phyloP scores from a whole-genome alignment of 2,329 filamentous ascomycete genomes.

The Fusarium sp. region DNA sequence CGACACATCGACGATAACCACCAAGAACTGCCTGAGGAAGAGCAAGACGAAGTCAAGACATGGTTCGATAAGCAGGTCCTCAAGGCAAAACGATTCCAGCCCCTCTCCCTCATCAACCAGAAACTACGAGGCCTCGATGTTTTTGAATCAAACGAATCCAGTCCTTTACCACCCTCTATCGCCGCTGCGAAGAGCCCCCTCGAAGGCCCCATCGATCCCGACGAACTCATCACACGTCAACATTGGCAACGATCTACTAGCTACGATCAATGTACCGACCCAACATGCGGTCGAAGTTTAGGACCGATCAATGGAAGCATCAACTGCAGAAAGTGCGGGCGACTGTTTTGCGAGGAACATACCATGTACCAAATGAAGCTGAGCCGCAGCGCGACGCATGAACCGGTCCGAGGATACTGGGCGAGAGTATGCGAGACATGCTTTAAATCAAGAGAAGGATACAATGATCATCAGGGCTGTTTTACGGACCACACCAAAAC shows the following conservation, averaged over 20 bases:
- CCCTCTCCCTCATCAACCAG: conserved; percentile 90
- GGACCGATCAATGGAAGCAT: conserved; percentile 85
- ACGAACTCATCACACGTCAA: conserved; percentile 86
- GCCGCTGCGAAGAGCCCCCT: conserved; percentile 53
- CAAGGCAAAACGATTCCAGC: conserved; percentile 93
- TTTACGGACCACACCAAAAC: conserved; percentile 77
- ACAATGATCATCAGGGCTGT: conserved; percentile 86
- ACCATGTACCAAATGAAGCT: conserved; percentile 99
- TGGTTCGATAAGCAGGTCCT: conserved; percentile 97
- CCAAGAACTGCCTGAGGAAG: conserved; percentile 87
- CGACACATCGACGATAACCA: conserved; percentile 87
- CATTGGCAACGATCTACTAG: conserved; percentile 88
- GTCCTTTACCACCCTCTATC: conserved; percentile 48
- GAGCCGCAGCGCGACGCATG: conserved; percentile 87
- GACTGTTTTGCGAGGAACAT: conserved; percentile 95
- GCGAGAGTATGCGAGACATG: conserved; percentile 98
- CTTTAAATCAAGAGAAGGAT: conserved; percentile 95
- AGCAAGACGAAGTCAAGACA: conserved; percentile 94
- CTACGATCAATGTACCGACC: conserved; percentile 87
- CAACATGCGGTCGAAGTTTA: conserved; percentile 82
- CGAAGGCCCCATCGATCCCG: conserved; percentile 74
- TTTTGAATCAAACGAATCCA: conserved; percentile 89
- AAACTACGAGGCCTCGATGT: conserved; percentile 93
- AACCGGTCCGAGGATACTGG: conserved; percentile 91
- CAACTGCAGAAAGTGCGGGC: conserved; percentile 93